A percentile compares a stretch with the other conserved stretches of the same genome.
Evolutionary conservation across 768 basidiomycete species (phyloP).

Genomic region (Mycena polygramma): DNA sequence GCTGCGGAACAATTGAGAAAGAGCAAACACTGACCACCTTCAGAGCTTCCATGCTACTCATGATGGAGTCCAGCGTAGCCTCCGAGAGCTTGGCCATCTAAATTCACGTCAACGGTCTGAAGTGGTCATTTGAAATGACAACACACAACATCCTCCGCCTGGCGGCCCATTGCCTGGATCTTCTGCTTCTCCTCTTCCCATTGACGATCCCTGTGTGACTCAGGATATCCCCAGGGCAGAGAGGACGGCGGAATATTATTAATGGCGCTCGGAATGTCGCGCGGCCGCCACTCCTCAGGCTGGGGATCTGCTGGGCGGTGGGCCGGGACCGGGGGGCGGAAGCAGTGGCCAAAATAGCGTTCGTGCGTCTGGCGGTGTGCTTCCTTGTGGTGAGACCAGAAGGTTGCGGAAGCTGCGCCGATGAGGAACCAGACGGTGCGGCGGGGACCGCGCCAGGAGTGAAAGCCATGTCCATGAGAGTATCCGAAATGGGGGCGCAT

Average conservation of each 20-base stretch:
- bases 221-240: constrained; percentile 37
- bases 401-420: constrained; percentile 50
- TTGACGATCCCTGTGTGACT: constrained; percentile 44
- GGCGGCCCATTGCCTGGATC: constrained; percentile 58
- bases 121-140: not conserved
- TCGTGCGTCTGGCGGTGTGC: constrained; percentile 43
- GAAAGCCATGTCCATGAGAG: constrained; percentile 30
- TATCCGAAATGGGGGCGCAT: constrained; percentile 34
- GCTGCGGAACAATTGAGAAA: constrained; percentile 41
- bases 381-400: constrained; percentile 58
- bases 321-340: constrained; percentile 40
- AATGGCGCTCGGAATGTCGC: constrained; percentile 45
- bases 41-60: constrained; percentile 68
- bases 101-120: constrained; percentile 6
- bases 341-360: constrained; percentile 48
- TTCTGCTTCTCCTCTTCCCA: constrained; percentile 65
- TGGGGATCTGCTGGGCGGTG: constrained; percentile 5
- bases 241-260: constrained; percentile 44
- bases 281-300: constrained; percentile 18
- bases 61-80: constrained; percentile 71
- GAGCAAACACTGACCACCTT: constrained; percentile 63
- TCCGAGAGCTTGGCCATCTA: constrained; percentile 78
- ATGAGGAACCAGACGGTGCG: constrained; percentile 33
- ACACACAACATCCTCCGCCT: constrained; percentile 64
- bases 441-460: constrained; percentile 35